phyloP scores from a whole-genome alignment of 1,139 yeast genomes.

The Pichia sp. region DNA sequence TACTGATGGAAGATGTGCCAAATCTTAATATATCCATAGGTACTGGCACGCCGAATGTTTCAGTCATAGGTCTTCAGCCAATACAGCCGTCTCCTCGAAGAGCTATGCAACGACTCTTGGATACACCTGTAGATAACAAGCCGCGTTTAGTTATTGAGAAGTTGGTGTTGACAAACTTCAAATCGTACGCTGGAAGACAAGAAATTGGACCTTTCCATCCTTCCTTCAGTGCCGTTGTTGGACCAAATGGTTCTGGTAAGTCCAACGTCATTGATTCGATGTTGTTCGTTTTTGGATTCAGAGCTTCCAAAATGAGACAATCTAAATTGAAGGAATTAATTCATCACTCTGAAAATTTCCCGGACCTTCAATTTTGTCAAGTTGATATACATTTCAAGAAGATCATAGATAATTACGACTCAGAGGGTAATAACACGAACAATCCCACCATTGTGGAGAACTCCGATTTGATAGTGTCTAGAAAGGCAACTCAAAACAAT shows the following conservation, averaged over 20 bases:
- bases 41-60: too few species aligned
- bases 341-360: constrained; percentile 74
- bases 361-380: constrained; percentile 65
- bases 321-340: constrained; percentile 85
- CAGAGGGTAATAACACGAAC: constrained; percentile 25
- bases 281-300: constrained; percentile 92
- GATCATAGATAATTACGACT: constrained; percentile 55
- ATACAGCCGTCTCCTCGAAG: constrained; percentile 10
- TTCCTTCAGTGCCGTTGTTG: constrained; percentile 96
- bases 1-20: too few species aligned
- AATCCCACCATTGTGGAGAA: constrained; percentile 39
- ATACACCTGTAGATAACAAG: constrained; percentile 4
- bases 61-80: constrained; percentile 14
- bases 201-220: constrained; percentile 91
- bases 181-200: constrained; percentile 94
- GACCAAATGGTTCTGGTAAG: constrained; percentile 98
- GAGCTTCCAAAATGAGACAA: constrained; percentile 96
- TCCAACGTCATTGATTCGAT: constrained; percentile 96
- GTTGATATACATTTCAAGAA: constrained; percentile 91
- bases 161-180: constrained; percentile 75
- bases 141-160: constrained; percentile 66
- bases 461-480: constrained; percentile 61
- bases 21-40: too few species aligned
- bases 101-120: constrained; percentile 2
- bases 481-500: constrained; percentile 74